Evolutionary conservation across 2,329 filamentous ascomycete species (phyloP).

Genomic region (Nakataea oryzae): DNA sequence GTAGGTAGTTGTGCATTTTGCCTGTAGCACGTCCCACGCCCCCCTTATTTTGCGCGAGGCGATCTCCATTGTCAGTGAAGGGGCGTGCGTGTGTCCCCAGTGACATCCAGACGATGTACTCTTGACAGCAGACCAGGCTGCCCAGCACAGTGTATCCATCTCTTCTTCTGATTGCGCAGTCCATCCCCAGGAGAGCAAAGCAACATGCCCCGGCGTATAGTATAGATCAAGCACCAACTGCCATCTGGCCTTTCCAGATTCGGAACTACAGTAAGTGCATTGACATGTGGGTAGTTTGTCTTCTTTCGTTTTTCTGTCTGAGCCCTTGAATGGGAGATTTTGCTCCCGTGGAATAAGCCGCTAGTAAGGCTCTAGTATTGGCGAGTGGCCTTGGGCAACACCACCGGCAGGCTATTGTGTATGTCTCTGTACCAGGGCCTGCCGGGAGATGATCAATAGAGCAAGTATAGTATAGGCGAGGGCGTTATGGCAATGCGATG

Average conservation of each 20-base stretch:
- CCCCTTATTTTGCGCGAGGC: not conserved
- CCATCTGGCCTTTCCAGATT: too few relatives aligned
- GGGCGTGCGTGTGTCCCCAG: too few relatives aligned
- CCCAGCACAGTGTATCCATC: not conserved
- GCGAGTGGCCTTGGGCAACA: too few relatives aligned
- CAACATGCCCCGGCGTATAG: not conserved
- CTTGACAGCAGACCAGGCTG: not conserved
- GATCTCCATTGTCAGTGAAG: not conserved
- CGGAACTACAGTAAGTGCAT: too few relatives aligned
- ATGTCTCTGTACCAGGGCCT: not conserved
- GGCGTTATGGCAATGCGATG: not conserved
- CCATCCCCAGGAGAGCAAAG: not conserved
- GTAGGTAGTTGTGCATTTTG: not conserved
- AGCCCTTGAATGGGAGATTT: too few relatives aligned
- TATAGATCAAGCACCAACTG: too few relatives aligned
- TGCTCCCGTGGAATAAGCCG: too few relatives aligned
- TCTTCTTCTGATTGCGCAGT: not conserved
- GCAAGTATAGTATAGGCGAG: not conserved
- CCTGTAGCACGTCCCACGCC: not conserved
- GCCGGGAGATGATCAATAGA: not conserved
- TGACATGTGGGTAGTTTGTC: too few relatives aligned
- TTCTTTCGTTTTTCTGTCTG: too few relatives aligned
- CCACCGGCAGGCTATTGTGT: too few relatives aligned
- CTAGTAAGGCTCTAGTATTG: too few relatives aligned
- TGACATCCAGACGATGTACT: not conserved